Base-by-base conservation (phyloP, 2,329 filamentous ascomycete genomes). In the Didymella segeticola region DNA sequence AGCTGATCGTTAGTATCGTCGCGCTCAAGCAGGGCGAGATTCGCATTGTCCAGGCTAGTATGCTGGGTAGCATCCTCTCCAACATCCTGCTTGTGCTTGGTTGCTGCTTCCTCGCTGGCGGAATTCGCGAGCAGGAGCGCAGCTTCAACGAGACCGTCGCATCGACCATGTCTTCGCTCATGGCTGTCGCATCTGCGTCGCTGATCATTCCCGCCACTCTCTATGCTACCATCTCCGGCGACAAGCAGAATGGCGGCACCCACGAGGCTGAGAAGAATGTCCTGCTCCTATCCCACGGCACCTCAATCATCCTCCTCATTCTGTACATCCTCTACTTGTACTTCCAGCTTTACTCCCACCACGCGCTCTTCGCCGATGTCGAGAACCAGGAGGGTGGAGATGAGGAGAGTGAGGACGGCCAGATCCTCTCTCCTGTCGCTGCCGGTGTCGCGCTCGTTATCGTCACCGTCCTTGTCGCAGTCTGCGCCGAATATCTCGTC, bases 11-110 rank as follows among this genome's bases (percentile, higher is more conserved):
- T 71, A 96, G 91, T 73, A 93, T 98, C 64, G 89, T 98, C 60
- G 95, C 95, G 15, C 83, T 99, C 38, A 86, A 82, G 62, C 86
- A 95, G 65, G 86, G 87, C 59, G 89, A 98, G 77, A 96, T 97
- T 70, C 88, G 93, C 67, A 93, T 98, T 61, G 93, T 98, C n/a
- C 95, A 98, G 78, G 89, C 93, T 17, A 96, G 91, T 60, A 98
- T 98, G 93, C 86, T 98, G 27, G 93, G 95, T 41, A 96, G 90
- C 69, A 96, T 98, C 65, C 82, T 98, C 31, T 97, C 93, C 61
- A 98, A 98, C 76, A 88, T 97, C 61, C 83, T 98, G 7, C 85
- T 98, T 19, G 93, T 82, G 30, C 76, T 82, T 17, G 80, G 80
- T 30, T 82, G 79, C 74, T 82, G 80, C 67, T 82, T 82, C 75